Base-by-base conservation (phyloP, 1,284 basidiomycete genomes). In the Irpex sp. region DNA sequence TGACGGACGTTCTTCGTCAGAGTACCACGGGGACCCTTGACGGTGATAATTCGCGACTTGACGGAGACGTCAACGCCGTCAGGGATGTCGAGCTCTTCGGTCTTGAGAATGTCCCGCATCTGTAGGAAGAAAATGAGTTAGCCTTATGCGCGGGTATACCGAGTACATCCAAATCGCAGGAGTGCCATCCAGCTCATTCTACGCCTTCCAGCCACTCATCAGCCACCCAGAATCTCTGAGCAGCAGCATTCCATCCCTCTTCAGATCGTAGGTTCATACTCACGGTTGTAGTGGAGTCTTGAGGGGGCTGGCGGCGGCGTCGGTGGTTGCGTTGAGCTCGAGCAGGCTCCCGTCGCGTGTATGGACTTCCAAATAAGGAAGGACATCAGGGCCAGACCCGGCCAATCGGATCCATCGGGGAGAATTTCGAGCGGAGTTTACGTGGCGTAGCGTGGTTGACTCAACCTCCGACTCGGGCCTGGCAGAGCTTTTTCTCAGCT, bases 71-170 rank as follows among this genome's bases (percentile, higher is more conserved):
- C 88, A 72, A 98, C 90, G 70, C 86, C 88, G 75, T 90, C 88
- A 65, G 96, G 96, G 73, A 98, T 88, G 67, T 85, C 83, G 80
- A 98, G 89, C 79, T 94, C 92, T 91, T 98, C 96, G 69, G 91
- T 94, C 82, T 93, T 87, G 82, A 93, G 87, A 76, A 95, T 85
- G 86, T 94, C 92, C 79, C 87, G 90, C 93, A 95, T 95, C 88
- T 93, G 57, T 61, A 66, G 65, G 60, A 35, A 3, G 57, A 55
- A 43, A 43, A 43, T 43, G 39, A 59, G 65, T 70, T 56, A 68
- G 66, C 71, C 63, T 72, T 66, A n/a, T 43, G 37, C 13, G 33
- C 64, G 62, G 61, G 62, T 54, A 31, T 53, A 57, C 61, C 37
- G 64, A 62, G 63, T 67, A 63, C 71, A 75, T 75, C 75, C 68